Percentiles rank a stretch among this genome's conserved stretches.
These are phyloP conservation scores for Pseudogymnoascus sp. DNA, from an alignment of 2,329 filamentous ascomycete genomes.

Conservation along the genomic window DNA sequence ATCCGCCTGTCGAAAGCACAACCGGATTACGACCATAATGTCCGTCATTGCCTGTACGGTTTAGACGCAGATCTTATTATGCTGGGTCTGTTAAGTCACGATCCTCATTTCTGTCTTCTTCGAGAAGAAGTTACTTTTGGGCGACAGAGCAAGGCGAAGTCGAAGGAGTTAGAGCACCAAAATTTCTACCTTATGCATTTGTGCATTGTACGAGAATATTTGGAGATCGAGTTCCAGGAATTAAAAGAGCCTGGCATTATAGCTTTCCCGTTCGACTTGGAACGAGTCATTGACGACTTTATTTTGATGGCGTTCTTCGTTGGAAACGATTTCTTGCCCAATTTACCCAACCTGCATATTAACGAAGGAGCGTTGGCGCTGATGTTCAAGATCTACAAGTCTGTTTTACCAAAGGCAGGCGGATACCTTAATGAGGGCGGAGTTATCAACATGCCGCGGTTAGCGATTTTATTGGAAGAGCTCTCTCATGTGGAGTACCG, in stretches of 20 bases:
- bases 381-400: constrained; percentile 97
- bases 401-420: constrained; percentile 73
- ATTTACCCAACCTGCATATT: constrained; percentile 92
- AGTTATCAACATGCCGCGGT: constrained; percentile 76
- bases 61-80: constrained; percentile 98
- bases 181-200: constrained; percentile 98
- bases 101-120: constrained; percentile 94
- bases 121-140: constrained; percentile 98
- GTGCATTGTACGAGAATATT: constrained; percentile 93
- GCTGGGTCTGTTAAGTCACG: constrained; percentile 92
- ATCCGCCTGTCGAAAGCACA: constrained; percentile 96
- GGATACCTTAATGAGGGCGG: constrained; percentile 97
- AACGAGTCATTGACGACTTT: constrained; percentile 96
- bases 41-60: constrained; percentile 94
- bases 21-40: constrained; percentile 82
- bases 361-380: constrained; percentile 94
- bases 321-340: constrained; percentile 97
- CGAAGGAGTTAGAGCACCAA: constrained; percentile 94
- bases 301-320: constrained; percentile 99
- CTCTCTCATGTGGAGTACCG: constrained; percentile 81
- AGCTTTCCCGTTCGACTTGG: constrained; percentile 80
- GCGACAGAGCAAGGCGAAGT: constrained; percentile 70
- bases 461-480: constrained; percentile 71
- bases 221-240: constrained; percentile 95
- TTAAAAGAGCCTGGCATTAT: constrained; percentile 66